These are phyloP conservation scores for Fusarium sp. DNA, from an alignment of 2,329 filamentous ascomycete genomes.

Conservation along the genomic window DNA sequence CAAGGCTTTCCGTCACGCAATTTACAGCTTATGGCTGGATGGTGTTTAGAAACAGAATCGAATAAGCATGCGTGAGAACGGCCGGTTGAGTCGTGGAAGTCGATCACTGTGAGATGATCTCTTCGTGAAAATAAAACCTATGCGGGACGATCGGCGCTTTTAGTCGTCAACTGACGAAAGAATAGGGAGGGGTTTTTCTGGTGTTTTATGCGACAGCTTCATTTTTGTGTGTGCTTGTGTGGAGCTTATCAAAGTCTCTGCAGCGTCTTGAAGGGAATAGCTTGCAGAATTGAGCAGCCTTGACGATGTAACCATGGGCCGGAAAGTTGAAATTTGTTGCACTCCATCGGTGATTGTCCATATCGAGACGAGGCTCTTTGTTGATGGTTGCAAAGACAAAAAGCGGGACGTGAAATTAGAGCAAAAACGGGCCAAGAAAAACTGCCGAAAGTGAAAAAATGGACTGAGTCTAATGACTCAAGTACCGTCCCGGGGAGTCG, in stretches of 20 bases:
- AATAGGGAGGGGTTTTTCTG: constrained; percentile 14
- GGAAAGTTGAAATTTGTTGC: constrained; percentile 20
- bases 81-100: constrained; percentile 37
- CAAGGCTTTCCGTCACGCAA: not conserved
- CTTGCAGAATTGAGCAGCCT: constrained; percentile 12
- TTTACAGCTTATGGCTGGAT: constrained; percentile 16
- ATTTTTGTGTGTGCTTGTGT: constrained; percentile 9
- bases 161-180: constrained; percentile 27
- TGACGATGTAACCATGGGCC: constrained; percentile 15
- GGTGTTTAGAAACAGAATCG: constrained; percentile 16
- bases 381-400: constrained; percentile 24
- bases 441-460: constrained; percentile 32
- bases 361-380: constrained; percentile 25
- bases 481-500: constrained; percentile 30
- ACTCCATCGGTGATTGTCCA: constrained; percentile 28
- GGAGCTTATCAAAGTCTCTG: constrained; percentile 14
- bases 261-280: constrained; percentile 3
- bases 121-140: constrained; percentile 24
- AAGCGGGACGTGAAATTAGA: constrained; percentile 40
- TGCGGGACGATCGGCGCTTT: constrained; percentile 28
- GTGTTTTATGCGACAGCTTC: constrained; percentile 15
- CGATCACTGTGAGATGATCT: constrained; percentile 37
- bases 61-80: constrained; percentile 34
- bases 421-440: constrained; percentile 32
- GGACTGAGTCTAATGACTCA: constrained; percentile 35